Evolutionary conservation across 345 rosid species (phyloP).

Genomic region (Brassica incana): DNA sequence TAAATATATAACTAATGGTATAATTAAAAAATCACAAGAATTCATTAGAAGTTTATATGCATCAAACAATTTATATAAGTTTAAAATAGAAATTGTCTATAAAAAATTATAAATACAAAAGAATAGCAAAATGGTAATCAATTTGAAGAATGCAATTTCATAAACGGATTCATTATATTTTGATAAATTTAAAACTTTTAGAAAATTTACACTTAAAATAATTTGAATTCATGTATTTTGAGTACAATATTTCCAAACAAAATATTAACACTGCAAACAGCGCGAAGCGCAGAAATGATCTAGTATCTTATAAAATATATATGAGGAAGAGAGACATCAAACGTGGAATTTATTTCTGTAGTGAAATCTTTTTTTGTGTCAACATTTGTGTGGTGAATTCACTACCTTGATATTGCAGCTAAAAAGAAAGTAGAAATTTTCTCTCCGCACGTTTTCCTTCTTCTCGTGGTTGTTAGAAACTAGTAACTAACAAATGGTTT

Average conservation of each 20-base stretch:
- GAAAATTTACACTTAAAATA: too few species aligned
- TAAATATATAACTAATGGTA: background rate
- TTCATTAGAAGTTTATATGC: background rate
- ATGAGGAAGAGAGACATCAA: too few species aligned
- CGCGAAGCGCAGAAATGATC: too few species aligned
- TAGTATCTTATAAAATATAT: too few species aligned
- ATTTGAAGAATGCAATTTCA: background rate
- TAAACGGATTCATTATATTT: background rate
- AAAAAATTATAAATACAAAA: too few species aligned
- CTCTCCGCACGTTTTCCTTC: constrained; percentile 12
- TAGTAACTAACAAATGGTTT: constrained; percentile 12
- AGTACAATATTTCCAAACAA: too few species aligned
- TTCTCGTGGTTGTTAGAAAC: constrained; percentile 5
- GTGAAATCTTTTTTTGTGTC: background rate
- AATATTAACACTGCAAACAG: too few species aligned
- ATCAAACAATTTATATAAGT: background rate
- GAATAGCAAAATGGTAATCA: background rate
- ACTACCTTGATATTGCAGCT: constrained; percentile 4
- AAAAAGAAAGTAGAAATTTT: background rate
- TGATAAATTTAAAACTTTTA: too few species aligned
- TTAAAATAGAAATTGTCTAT: background rate
- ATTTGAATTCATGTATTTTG: too few species aligned
- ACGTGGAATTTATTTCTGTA: too few species aligned
- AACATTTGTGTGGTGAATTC: background rate
- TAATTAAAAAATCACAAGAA: too few species aligned